phyloP scores from a whole-genome alignment of 2,329 filamentous ascomycete species.

The Colletotrichum spinosum region DNA sequence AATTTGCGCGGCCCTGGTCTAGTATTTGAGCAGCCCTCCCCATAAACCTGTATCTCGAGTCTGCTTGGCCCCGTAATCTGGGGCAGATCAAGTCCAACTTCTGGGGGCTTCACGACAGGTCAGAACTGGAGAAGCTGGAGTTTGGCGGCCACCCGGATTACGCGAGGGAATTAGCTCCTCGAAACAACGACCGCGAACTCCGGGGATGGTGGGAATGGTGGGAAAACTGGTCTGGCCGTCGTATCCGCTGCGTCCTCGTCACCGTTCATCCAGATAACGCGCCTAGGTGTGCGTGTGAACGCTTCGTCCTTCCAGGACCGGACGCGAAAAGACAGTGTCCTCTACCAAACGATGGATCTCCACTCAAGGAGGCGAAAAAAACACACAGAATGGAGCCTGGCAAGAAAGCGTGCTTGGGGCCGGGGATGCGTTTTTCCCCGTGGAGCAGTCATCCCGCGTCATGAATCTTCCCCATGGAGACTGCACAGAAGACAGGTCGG shows the following conservation, averaged over 20 bases:
- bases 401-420: neutral
- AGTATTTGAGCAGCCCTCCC: too few species aligned
- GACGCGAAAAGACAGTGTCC: neutral
- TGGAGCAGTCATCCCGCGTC: conserved; percentile 14
- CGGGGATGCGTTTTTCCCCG: conserved; percentile 27
- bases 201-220: neutral
- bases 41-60: neutral
- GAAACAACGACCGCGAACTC: too few species aligned
- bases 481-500: neutral
- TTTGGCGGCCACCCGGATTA: too few species aligned
- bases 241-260: neutral
- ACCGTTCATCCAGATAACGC: conserved; percentile 1
- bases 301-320: too few species aligned
- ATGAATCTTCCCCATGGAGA: conserved; percentile 22
- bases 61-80: conserved; percentile 11
- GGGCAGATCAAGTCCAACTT: neutral
- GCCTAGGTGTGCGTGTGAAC: too few species aligned
- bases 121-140: too few species aligned
- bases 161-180: too few species aligned
- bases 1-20: too few species aligned
- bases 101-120: neutral
- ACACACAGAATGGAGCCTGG: conserved; percentile 1
- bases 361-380: neutral
- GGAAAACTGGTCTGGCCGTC: conserved; percentile 1
- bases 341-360: neutral